These are phyloP conservation scores for Xylariaceae sp. DNA, from an alignment of 2,329 filamentous ascomycete species.

Conservation along the genomic window DNA sequence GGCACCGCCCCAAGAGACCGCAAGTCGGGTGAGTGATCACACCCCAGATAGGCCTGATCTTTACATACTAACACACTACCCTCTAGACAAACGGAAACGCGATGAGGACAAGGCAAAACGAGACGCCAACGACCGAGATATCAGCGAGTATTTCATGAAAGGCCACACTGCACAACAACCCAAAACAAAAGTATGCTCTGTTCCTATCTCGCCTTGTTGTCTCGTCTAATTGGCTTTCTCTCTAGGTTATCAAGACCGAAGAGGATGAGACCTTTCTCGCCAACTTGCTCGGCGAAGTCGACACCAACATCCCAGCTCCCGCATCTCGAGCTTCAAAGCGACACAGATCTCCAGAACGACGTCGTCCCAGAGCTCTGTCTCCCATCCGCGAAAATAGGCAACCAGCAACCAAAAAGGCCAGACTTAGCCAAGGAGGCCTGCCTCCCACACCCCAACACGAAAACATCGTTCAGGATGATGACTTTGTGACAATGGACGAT, in stretches of 20 bases:
- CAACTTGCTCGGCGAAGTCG: conserved; percentile 80
- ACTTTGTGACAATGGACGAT: conserved; percentile 56
- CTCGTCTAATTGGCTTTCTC: conserved; percentile 10
- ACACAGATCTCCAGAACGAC: conserved; percentile 70
- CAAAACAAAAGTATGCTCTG: conserved; percentile 70
- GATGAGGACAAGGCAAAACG: conserved; percentile 82
- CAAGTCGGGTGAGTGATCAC: conserved; percentile 46
- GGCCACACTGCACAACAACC: conserved; percentile 62
- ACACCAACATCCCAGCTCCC: conserved; percentile 61
- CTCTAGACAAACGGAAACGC: conserved; percentile 74
- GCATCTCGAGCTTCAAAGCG: conserved; percentile 56
- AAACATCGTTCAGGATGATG: conserved; percentile 53
- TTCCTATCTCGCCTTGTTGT: not conserved
- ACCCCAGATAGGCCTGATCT: not conserved
- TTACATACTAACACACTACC: conserved; percentile 10
- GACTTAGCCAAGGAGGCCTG: conserved; percentile 47
- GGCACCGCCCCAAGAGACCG: conserved; percentile 43
- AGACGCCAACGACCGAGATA: conserved; percentile 84
- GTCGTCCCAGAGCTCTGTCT: conserved; percentile 76
- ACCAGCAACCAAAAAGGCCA: conserved; percentile 54
- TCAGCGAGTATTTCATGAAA: conserved; percentile 90
- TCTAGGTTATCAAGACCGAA: conserved; percentile 69
- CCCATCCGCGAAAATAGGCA: conserved; percentile 58
- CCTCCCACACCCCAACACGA: conserved; percentile 48
- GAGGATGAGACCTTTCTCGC: conserved; percentile 87